Evolutionary conservation across 2,329 filamentous ascomycete genomes (phyloP), one percentile per base, ranked within the genome.

Genomic region (Neofusicoccum sp.): DNA sequence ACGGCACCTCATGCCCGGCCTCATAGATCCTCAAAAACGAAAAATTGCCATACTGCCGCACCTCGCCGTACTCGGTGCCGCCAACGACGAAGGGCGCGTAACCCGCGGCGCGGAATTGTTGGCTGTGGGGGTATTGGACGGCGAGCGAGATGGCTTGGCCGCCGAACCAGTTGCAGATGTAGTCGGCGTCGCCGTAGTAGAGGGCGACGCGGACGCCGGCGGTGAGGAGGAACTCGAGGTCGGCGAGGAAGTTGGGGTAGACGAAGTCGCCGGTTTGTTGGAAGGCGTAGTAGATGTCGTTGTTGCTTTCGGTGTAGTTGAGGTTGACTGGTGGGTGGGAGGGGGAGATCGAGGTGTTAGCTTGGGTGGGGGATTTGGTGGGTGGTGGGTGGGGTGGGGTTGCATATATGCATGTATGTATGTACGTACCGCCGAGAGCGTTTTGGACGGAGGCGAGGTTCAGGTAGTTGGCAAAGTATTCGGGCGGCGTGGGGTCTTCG

Each of bases 391-490:
- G 20, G 34, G 3, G 34, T 11, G 9, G 34, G 34, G 34, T 9
- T 9, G n/a, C 9, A n/a, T 9, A 38, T 9, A 38, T 9, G 34
- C 9, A n/a, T 11, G 34, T 9, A n/a, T 11, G 34, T 9, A n/a
- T 38, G 34, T 11, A 34, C n/a, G 31, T 45, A 58, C 54, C 54
- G 11, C 87, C 87, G 24, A 90, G 80, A 1, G 84, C 82, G 20
- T 82, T 70, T 63, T 85, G 83, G 1, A 89, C 78, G 5, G 71
- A 65, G 9, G 80, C 78, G 45, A 82, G 80, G 68, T 89, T 89
- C 58, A 93, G 79, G 71, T 88, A 91, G 40, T 86, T 80, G 20
- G 79, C 66, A 70, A 87, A 89, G 57, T 83, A 84, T 36, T 73
- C 75, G 0, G 85, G 80, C 3, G 89, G 88, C 63, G 88, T 88